Conservation (phyloP, 352 stramenopile genomes). For the Phytopythium vexans region DNA sequence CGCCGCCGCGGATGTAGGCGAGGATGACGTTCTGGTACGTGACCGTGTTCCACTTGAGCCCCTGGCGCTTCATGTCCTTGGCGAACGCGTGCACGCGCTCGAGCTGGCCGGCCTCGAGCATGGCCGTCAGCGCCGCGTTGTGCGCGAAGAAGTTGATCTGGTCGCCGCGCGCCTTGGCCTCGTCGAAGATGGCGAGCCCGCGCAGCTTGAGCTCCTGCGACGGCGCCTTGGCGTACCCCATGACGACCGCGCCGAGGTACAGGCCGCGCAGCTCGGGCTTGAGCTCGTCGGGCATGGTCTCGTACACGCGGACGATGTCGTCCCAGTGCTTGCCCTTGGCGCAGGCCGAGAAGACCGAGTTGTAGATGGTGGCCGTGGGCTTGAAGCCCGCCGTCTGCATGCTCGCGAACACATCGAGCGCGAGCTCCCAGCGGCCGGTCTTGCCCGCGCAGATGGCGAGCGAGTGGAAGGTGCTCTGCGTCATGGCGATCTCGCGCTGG, state of each 20-base stretch:
- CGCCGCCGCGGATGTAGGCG: slow-evolving; percentile 54
- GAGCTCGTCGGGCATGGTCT: slow-evolving; percentile 44
- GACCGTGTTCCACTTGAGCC: slow-evolving; percentile 63
- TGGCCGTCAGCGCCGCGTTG: slow-evolving; percentile 58
- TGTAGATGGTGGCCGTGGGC: slow-evolving; percentile 70
- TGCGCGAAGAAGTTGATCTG: slow-evolving; percentile 68
- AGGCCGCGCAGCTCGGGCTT: slow-evolving; percentile 33
- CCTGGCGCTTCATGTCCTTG: slow-evolving; percentile 53
- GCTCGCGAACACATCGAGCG: slow-evolving; percentile 52
- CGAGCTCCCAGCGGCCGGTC: slow-evolving; percentile 67
- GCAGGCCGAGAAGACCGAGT: slow-evolving; percentile 76
- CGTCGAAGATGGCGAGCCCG: slow-evolving; percentile 57
- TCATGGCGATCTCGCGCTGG: slow-evolving; percentile 59
- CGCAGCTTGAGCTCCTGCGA: slow-evolving; percentile 23
- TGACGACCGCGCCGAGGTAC: slow-evolving; percentile 71
- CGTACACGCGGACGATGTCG: slow-evolving; percentile 58
- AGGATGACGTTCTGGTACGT: slow-evolving; percentile 67
- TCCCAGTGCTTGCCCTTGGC: slow-evolving; percentile 75
- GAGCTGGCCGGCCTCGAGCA: slow-evolving; percentile 54
- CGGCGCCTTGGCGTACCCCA: slow-evolving; percentile 65
- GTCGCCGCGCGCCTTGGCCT: slow-evolving; percentile 24
- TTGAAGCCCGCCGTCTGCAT: slow-evolving; percentile 49
- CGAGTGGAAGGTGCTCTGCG: slow-evolving; percentile 76
- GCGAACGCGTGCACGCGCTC: slow-evolving; percentile 54
- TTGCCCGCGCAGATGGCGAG: slow-evolving; percentile 77